phyloP scores from a whole-genome alignment of 1,139 yeast genomes.

The Magnusiomyces sp. region DNA sequence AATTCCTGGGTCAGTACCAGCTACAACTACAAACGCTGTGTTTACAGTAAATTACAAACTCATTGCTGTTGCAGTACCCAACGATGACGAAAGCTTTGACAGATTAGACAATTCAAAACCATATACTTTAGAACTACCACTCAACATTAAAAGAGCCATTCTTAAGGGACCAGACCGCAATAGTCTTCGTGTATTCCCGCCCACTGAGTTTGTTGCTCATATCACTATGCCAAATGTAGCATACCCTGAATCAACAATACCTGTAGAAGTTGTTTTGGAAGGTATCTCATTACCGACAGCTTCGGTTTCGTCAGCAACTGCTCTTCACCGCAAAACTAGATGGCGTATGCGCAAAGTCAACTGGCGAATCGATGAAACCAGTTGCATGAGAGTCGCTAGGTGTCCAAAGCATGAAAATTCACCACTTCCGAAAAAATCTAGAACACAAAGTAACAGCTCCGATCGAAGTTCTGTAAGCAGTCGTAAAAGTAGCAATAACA shows the following conservation, averaged over 20 bases:
- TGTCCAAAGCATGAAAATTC: conserved; percentile 19
- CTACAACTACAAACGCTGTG: conserved; percentile 52
- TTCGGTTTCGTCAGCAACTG: conserved; percentile 24
- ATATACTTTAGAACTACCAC: conserved; percentile 50
- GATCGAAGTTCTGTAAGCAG: too few relatives aligned
- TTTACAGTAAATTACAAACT: conserved; percentile 63
- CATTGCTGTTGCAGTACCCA: conserved; percentile 53
- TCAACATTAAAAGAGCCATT: conserved; percentile 71
- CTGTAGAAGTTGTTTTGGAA: conserved; percentile 73
- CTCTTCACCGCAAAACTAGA: conserved; percentile 40
- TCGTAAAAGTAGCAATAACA: too few relatives aligned
- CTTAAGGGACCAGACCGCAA: conserved; percentile 77
- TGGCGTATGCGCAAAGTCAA: conserved; percentile 89
- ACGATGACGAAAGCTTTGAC: too few relatives aligned
- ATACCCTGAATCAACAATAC: conserved; percentile 79
- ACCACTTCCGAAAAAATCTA: not conserved
- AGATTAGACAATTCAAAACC: too few relatives aligned
- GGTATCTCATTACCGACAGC: conserved; percentile 45
- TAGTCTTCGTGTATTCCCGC: conserved; percentile 87
- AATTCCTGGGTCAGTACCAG: conserved; percentile 84
- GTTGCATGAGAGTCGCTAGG: conserved; percentile 44
- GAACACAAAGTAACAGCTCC: too few relatives aligned
- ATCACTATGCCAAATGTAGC: conserved; percentile 83
- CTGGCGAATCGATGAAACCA: conserved; percentile 86
- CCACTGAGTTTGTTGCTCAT: conserved; percentile 81